phyloP scores from a whole-genome alignment of 78 protist species.

The Pigoraptor vietnamica region DNA sequence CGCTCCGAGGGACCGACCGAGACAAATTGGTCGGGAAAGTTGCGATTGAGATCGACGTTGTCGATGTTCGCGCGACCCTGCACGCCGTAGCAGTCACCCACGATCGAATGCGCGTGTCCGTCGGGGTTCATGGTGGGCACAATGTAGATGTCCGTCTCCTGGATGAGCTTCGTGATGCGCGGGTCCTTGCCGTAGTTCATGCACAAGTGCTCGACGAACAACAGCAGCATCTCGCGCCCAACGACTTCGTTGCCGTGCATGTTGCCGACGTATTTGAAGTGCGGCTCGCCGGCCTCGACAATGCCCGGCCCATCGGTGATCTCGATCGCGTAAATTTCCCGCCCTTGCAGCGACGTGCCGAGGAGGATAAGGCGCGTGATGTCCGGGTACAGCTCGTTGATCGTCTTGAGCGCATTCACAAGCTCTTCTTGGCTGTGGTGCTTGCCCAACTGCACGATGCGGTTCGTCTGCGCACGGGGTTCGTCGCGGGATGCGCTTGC shows the following conservation, averaged over 20 bases:
- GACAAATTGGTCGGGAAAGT: slow-evolving; percentile 52
- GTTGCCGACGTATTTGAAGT: slow-evolving; percentile 45
- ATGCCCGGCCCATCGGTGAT: background rate
- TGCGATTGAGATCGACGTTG: slow-evolving; percentile 61
- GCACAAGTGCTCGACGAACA: slow-evolving; percentile 1
- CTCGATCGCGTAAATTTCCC: background rate
- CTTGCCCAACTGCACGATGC: background rate
- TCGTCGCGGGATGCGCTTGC: background rate
- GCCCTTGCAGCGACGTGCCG: slow-evolving; percentile 4
- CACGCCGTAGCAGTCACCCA: background rate
- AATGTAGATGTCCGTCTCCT: slow-evolving; percentile 38
- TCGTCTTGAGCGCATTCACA: background rate
- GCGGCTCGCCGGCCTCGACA: background rate
- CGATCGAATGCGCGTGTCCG: slow-evolving; percentile 40
- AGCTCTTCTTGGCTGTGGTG: background rate
- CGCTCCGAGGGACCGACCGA: background rate
- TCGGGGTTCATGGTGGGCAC: slow-evolving; percentile 80
- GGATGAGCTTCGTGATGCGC: slow-evolving; percentile 9
- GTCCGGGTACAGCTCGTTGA: background rate
- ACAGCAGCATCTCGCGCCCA: slow-evolving; percentile 46
- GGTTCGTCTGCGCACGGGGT: background rate
- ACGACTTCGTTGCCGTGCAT: slow-evolving; percentile 82
- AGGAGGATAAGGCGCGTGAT: background rate
- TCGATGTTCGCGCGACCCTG: background rate
- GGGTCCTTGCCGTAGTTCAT: slow-evolving; percentile 7